Evolutionary conservation across 2,329 filamentous ascomycete genomes (phyloP).

Genomic region (Falciphora oryzae): DNA sequence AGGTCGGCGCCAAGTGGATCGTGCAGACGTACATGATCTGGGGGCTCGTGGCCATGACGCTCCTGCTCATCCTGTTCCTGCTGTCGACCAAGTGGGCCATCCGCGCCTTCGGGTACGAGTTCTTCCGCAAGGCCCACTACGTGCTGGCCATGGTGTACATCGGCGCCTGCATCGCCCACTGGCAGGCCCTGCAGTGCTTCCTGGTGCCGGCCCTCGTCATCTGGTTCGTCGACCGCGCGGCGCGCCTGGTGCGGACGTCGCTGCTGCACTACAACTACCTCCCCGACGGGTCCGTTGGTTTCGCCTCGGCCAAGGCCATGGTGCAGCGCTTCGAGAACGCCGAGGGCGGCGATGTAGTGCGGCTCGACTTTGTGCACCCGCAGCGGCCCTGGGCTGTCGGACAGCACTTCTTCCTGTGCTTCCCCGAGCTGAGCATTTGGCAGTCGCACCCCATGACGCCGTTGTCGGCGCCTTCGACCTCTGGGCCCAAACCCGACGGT

Average conservation of each 20-base stretch:
- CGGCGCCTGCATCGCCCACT: slow-evolving; percentile 71
- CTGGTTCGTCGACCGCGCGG: slow-evolving; percentile 58
- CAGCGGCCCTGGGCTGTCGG: slow-evolving; percentile 59
- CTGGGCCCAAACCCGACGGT: slow-evolving; percentile 22
- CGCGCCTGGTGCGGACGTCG: slow-evolving; percentile 51
- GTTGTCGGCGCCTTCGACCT: slow-evolving; percentile 43
- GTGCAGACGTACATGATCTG: slow-evolving; percentile 64
- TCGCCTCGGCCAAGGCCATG: slow-evolving; percentile 40
- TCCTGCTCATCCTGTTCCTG: slow-evolving; percentile 55
- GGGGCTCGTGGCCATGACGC: slow-evolving; percentile 62
- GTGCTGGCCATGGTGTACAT: slow-evolving; percentile 69
- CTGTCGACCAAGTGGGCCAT: slow-evolving; percentile 49
- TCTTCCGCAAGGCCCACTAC: slow-evolving; percentile 71
- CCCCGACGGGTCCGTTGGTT: slow-evolving; percentile 10
- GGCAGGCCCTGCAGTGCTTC: slow-evolving; percentile 62
- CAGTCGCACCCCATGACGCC: slow-evolving; percentile 69
- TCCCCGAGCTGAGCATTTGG: slow-evolving; percentile 61
- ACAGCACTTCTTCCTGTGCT: slow-evolving; percentile 68
- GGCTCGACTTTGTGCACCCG: slow-evolving; percentile 58
- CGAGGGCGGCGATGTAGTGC: slow-evolving; percentile 55
- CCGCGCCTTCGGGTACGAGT: slow-evolving; percentile 59
- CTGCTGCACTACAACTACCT: slow-evolving; percentile 54
- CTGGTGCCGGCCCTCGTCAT: slow-evolving; percentile 60
- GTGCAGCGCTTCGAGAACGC: slow-evolving; percentile 48
- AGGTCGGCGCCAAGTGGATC: slow-evolving; percentile 50